phyloP scores from a whole-genome alignment of 345 rosid genomes.

The Eutrema japonicum region DNA sequence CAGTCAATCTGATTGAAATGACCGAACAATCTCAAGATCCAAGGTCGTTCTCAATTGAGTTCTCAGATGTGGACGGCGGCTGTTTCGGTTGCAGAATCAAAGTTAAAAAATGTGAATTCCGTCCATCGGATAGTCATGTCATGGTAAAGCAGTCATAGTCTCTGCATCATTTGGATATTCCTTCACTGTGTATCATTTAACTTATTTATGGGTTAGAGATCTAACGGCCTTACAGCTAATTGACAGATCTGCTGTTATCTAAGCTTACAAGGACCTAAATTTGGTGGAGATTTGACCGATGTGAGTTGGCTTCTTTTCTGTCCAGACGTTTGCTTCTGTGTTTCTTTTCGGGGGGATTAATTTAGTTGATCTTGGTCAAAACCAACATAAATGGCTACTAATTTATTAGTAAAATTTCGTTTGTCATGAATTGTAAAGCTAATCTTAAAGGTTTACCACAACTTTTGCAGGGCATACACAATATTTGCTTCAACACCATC shows the following conservation, averaged over 20 bases:
- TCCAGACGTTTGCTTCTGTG: slow-evolving; percentile 2
- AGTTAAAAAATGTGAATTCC: slow-evolving; percentile 24
- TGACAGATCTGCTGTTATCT: slow-evolving; percentile 16
- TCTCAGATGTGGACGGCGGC: slow-evolving; percentile 16
- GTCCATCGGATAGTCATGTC: slow-evolving; percentile 17
- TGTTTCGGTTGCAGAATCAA: slow-evolving; percentile 15
- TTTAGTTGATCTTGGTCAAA: too few relatives aligned
- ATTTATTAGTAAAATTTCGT: too few relatives aligned
- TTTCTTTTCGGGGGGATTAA: too few relatives aligned
- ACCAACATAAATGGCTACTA: too few relatives aligned
- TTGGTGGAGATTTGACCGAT: slow-evolving; percentile 9
- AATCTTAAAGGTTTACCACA: too few relatives aligned
- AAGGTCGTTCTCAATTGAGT: slow-evolving; percentile 22
- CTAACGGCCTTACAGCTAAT: slow-evolving; percentile 26
- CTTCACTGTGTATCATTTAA: neutral
- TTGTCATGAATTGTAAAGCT: too few relatives aligned
- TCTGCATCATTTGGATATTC: neutral
- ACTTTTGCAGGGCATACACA: too few relatives aligned
- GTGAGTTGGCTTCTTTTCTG: slow-evolving; percentile 11
- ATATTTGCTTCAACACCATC: too few relatives aligned
- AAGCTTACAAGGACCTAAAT: slow-evolving; percentile 2
- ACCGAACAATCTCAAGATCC: slow-evolving; percentile 23
- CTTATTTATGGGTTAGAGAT: neutral
- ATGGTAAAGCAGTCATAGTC: slow-evolving; percentile 14
- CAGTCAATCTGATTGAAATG: slow-evolving; percentile 16